Evolutionary conservation across 768 basidiomycete species (phyloP).

Genomic region (Naganishia onofrii): DNA sequence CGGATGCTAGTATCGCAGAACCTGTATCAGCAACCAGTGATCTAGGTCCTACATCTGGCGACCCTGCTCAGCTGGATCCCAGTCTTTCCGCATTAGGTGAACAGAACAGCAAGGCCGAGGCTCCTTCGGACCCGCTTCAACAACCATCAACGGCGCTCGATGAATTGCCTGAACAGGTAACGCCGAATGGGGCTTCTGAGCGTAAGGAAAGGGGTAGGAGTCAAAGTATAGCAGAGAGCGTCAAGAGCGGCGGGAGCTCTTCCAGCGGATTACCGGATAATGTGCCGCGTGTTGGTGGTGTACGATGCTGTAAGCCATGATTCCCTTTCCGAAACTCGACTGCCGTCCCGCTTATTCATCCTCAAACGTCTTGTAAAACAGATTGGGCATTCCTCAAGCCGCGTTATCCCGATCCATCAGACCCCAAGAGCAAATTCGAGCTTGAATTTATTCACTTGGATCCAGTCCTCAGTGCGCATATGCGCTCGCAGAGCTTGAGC

Average conservation of each 20-base stretch:
- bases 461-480: slow-evolving; percentile 48
- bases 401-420: slow-evolving; percentile 17
- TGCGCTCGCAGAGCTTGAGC: slow-evolving; percentile 44
- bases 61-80: slow-evolving; percentile 10
- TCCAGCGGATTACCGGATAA: slow-evolving; percentile 11
- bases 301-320: slow-evolving; percentile 20
- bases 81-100: background rate
- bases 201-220: background rate
- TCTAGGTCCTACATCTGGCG: background rate
- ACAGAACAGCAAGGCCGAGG: background rate
- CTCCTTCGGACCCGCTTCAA: background rate
- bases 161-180: background rate
- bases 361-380: background rate
- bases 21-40: no score
- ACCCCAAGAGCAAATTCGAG: slow-evolving; percentile 36
- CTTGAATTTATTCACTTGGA: slow-evolving; percentile 50
- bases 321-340: no score
- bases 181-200: background rate
- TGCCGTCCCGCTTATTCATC: no score
- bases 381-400: slow-evolving; percentile 31
- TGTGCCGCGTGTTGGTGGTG: slow-evolving; percentile 26
- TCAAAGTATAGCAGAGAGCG: background rate
- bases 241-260: slow-evolving; percentile 13
- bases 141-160: background rate
- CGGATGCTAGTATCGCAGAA: background rate